phyloP scores from a whole-genome alignment of 192 early-diverging fungal genomes.

The Piromyces sp. region DNA sequence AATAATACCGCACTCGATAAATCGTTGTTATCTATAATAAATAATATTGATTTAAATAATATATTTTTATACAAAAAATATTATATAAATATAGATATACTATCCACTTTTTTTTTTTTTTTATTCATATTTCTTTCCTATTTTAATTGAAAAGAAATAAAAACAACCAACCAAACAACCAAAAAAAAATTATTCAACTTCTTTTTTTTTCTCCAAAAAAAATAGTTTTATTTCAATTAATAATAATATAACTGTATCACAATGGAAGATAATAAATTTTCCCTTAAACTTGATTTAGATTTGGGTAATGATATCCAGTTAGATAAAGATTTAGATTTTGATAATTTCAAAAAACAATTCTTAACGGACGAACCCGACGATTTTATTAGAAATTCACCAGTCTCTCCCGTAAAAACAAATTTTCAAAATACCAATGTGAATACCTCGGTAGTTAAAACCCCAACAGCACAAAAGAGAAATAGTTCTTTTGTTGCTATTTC shows the following conservation, averaged over 20 bases:
- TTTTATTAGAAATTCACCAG: not conserved
- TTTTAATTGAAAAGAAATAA: too few species aligned
- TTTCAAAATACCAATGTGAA: not conserved
- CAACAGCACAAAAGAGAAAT: not conserved
- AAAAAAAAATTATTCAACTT: too few species aligned
- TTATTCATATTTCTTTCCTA: too few species aligned
- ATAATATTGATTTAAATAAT: too few species aligned
- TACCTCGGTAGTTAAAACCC: not conserved
- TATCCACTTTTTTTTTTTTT: too few species aligned
- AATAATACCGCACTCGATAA: too few species aligned
- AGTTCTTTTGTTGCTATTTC: not conserved
- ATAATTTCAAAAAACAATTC: not conserved
- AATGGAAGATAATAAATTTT: not conserved
- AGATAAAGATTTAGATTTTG: not conserved
- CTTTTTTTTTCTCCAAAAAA: too few species aligned
- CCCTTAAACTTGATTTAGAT: not conserved
- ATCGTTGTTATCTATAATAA: too few species aligned
- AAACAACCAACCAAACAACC: too few species aligned
- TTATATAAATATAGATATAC: too few species aligned
- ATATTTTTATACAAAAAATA: too few species aligned
- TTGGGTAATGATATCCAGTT: not conserved
- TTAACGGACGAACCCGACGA: not conserved
- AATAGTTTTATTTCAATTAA: too few species aligned
- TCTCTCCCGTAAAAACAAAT: not conserved
- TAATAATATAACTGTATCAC: not conserved